Conservation (phyloP, 495 filamentous ascomycete species). For the Tuber magnatum region DNA sequence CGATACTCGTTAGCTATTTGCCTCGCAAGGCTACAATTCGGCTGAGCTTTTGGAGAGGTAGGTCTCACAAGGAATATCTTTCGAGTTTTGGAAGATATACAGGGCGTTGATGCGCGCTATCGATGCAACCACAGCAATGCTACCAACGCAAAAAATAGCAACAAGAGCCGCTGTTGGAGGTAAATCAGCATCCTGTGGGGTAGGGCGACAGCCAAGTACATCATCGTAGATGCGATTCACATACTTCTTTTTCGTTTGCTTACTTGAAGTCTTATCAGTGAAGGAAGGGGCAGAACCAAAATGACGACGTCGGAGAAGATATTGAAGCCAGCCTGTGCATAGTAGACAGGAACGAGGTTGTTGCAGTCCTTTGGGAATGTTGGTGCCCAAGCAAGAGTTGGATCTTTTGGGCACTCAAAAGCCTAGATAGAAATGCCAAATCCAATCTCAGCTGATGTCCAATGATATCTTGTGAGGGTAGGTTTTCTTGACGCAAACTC, state of each 20-base stretch:
- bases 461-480: background rate
- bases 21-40: background rate
- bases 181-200: background rate
- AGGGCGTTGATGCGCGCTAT: constrained; percentile 41
- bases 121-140: constrained; percentile 41
- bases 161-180: constrained; percentile 21
- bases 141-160: constrained; percentile 33
- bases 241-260: constrained; percentile 35
- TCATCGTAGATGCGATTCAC: background rate
- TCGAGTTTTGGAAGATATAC: constrained; percentile 36
- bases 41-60: background rate
- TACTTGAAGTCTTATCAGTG: constrained; percentile 33
- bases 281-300: constrained; percentile 34
- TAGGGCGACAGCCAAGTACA: background rate
- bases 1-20: background rate
- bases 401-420: constrained; percentile 36
- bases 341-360: constrained; percentile 36
- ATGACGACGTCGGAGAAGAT: constrained; percentile 39
- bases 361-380: constrained; percentile 35
- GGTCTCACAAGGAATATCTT: constrained; percentile 26
- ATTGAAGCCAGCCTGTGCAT: constrained; percentile 39
- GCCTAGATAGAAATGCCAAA: constrained; percentile 12
- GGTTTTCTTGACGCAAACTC: background rate
- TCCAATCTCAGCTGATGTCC: background rate
- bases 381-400: constrained; percentile 32